Percentiles rank a stretch among this genome's conserved stretches.
Evolutionary conservation across 345 rosid species (phyloP).

Genomic region (Hypericum androsaemum): DNA sequence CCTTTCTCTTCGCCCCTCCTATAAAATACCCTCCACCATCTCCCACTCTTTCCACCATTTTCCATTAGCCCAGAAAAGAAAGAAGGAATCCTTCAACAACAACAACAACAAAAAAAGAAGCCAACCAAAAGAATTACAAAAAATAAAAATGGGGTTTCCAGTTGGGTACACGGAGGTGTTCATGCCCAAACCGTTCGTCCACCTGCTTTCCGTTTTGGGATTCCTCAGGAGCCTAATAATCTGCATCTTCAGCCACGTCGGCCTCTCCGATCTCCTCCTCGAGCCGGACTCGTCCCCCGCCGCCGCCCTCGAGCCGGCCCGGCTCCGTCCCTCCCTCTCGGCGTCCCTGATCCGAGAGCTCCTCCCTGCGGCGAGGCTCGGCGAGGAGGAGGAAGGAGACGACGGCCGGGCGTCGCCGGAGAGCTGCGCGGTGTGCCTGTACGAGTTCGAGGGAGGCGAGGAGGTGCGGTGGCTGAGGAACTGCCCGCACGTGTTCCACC

Average conservation of each 20-base stretch:
- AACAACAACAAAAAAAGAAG: too few species aligned
- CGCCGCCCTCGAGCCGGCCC: background rate
- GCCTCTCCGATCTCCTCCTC: conserved; percentile 69
- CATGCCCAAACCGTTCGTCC: conserved; percentile 62
- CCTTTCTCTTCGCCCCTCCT: background rate
- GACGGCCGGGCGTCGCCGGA: conserved; percentile 43
- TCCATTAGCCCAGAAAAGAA: too few species aligned
- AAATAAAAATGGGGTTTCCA: conserved; percentile 79
- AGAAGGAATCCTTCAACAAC: too few species aligned
- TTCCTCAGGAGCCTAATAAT: conserved; percentile 42
- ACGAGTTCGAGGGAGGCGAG: conserved; percentile 61
- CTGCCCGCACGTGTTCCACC: conserved; percentile 73
- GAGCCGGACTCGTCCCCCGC: conserved; percentile 17
- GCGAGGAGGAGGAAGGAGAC: conserved; percentile 21
- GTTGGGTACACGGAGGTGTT: conserved; percentile 66
- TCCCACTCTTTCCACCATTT: too few species aligned
- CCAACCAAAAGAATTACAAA: too few species aligned
- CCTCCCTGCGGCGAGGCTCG: conserved; percentile 57
- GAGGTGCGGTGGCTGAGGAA: conserved; percentile 76
- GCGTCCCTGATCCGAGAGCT: conserved; percentile 73
- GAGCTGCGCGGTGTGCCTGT: conserved; percentile 72
- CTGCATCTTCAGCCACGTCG: conserved; percentile 42
- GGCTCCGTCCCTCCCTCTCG: conserved; percentile 38
- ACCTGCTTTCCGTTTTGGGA: conserved; percentile 51
- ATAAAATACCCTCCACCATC: too few species aligned